phyloP scores from a whole-genome alignment of 164 flowering plant species.

The Houttuynia cordata region DNA sequence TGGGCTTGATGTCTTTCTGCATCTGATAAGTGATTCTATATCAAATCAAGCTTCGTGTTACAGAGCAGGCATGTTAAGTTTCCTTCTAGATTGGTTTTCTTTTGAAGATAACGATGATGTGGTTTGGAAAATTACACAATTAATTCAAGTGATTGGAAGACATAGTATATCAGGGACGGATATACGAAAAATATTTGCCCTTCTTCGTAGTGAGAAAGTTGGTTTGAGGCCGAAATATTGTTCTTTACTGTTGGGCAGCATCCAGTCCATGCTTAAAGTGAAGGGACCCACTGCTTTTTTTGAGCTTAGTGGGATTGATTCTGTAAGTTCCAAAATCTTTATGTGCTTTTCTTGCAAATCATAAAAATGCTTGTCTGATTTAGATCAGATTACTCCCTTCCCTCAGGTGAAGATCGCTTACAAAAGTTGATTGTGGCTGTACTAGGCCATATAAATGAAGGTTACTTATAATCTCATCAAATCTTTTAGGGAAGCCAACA shows the following conservation, averaged over 20 bases:
- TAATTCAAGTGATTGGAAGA: slow-evolving; percentile 88
- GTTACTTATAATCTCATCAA: too few relatives aligned
- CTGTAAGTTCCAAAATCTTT: slow-evolving; percentile 43
- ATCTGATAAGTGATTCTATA: slow-evolving; percentile 70
- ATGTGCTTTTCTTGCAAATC: not conserved
- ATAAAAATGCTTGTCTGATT: not conserved
- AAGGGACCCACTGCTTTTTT: slow-evolving; percentile 95
- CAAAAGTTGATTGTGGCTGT: too few relatives aligned
- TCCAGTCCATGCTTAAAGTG: slow-evolving; percentile 80
- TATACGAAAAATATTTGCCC: slow-evolving; percentile 88
- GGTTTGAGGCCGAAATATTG: slow-evolving; percentile 43
- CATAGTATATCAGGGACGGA: slow-evolving; percentile 98
- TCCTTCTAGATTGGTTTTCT: slow-evolving; percentile 94
- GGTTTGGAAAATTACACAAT: slow-evolving; percentile 53
- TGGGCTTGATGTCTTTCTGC: slow-evolving; percentile 76
- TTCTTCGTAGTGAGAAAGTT: slow-evolving; percentile 70
- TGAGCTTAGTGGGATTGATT: slow-evolving; percentile 69
- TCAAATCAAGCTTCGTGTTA: slow-evolving; percentile 86
- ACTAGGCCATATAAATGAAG: too few relatives aligned
- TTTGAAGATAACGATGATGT: slow-evolving; percentile 47
- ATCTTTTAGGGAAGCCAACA: too few relatives aligned
- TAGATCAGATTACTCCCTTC: too few relatives aligned
- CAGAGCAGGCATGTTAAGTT: slow-evolving; percentile 88
- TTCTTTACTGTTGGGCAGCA: slow-evolving; percentile 62
- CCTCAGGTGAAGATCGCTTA: too few relatives aligned